Evolutionary conservation across 257 asterid genomes (phyloP).

Genomic region (Fraxinus pennsylvanica): DNA sequence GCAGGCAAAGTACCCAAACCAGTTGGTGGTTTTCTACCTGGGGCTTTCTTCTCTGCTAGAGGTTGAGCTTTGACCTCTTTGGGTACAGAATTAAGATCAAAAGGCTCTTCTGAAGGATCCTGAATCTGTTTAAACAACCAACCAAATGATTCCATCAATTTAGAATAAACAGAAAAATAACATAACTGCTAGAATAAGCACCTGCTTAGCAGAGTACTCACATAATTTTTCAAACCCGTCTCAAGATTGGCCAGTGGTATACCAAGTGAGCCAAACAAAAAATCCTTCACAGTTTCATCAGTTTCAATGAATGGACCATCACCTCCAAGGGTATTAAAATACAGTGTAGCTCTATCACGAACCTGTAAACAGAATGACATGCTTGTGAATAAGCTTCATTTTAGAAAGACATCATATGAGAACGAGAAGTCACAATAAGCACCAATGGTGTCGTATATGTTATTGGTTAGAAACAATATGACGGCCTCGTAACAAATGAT

Average conservation of each 20-base stretch:
- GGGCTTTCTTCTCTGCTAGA: constrained; percentile 84
- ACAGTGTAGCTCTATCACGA: constrained; percentile 98
- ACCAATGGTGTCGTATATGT: background rate
- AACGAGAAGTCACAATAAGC: background rate
- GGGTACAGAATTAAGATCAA: constrained; percentile 77
- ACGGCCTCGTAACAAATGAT: background rate
- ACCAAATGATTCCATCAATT: background rate
- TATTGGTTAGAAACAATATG: background rate
- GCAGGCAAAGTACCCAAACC: constrained; percentile 82
- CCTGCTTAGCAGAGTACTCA: constrained; percentile 37
- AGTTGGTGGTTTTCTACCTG: constrained; percentile 70
- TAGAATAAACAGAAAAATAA: constrained; percentile 10
- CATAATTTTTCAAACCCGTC: constrained; percentile 86
- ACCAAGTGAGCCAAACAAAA: constrained; percentile 87
- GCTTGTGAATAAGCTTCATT: constrained; percentile 20
- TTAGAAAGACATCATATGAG: background rate
- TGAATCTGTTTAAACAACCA: constrained; percentile 42
- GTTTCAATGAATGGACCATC: constrained; percentile 89
- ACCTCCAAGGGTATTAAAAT: constrained; percentile 90
- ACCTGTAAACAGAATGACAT: constrained; percentile 53
- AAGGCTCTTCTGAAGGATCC: constrained; percentile 82
- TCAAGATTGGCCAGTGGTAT: constrained; percentile 80
- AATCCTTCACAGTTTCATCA: constrained; percentile 73
- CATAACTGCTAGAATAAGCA: constrained; percentile 1
- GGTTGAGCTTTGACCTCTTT: constrained; percentile 73